Conservation (phyloP, 495 filamentous ascomycete species). For the Schizothecium vesticola region DNA sequence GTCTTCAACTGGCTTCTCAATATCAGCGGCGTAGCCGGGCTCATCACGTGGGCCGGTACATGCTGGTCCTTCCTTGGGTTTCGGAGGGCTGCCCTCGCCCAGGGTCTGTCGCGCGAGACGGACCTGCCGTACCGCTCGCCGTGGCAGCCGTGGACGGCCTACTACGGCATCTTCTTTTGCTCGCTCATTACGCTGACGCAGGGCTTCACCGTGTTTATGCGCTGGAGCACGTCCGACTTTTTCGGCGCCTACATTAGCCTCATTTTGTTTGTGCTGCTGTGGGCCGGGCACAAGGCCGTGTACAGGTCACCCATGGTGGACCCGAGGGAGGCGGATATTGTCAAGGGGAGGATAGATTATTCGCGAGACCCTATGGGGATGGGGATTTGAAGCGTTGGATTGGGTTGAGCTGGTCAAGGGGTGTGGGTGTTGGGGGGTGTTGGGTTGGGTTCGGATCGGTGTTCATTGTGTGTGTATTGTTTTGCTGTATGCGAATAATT, state of each 20-base stretch:
- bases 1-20: slow-evolving; percentile 58
- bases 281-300: slow-evolving; percentile 53
- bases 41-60: slow-evolving; percentile 62
- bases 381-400: not conserved
- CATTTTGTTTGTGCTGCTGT: slow-evolving; percentile 56
- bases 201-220: slow-evolving; percentile 64
- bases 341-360: slow-evolving; percentile 18
- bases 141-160: slow-evolving; percentile 54
- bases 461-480: not conserved
- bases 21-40: slow-evolving; percentile 60
- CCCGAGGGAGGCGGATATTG: slow-evolving; percentile 18
- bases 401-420: not conserved
- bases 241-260: slow-evolving; percentile 59
- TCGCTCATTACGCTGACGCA: slow-evolving; percentile 61
- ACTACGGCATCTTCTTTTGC: slow-evolving; percentile 59
- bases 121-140: slow-evolving; percentile 53
- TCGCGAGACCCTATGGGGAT: slow-evolving; percentile 4
- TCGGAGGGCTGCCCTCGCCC: slow-evolving; percentile 52
- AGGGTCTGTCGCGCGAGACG: slow-evolving; percentile 45
- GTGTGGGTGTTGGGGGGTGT: not conserved
- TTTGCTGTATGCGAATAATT: not conserved
- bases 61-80: slow-evolving; percentile 58
- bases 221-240: slow-evolving; percentile 53
- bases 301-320: slow-evolving; percentile 20
- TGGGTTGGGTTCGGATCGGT: not conserved